These are phyloP conservation scores for Boechera divaricarpa DNA, from an alignment of 345 rosid species.

Conservation along the genomic window DNA sequence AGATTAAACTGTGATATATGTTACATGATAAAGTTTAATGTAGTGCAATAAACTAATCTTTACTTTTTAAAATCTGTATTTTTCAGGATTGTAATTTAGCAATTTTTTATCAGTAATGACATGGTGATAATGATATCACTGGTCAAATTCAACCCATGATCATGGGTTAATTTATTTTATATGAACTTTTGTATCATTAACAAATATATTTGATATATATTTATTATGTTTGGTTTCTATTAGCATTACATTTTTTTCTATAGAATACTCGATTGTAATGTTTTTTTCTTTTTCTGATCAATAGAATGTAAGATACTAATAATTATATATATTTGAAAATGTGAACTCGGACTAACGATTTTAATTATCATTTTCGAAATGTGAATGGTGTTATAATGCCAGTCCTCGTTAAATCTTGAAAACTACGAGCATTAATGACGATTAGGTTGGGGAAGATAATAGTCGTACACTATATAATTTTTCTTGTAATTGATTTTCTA, in stretches of 20 bases:
- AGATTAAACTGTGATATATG: slow-evolving; percentile 14
- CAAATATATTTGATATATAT: not conserved
- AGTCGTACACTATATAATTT: not conserved
- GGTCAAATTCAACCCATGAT: slow-evolving; percentile 1
- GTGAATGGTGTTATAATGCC: not conserved
- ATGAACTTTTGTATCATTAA: not conserved
- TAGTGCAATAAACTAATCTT: slow-evolving; percentile 18
- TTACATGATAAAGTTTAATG: not conserved
- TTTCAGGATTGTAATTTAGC: not conserved
- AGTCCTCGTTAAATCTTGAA: too few relatives aligned
- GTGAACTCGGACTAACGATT: too few relatives aligned
- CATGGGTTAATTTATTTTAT: not conserved
- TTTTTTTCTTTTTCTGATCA: not conserved
- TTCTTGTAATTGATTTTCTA: not conserved
- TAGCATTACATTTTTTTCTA: not conserved
- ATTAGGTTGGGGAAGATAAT: slow-evolving; percentile 6
- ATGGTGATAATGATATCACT: not conserved
- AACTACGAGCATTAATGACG: slow-evolving; percentile 20
- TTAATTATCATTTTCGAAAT: not conserved
- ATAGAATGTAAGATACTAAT: not conserved
- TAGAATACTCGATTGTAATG: too few relatives aligned
- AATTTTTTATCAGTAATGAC: not conserved
- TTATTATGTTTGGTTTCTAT: not conserved
- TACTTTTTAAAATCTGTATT: not conserved
- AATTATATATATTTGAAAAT: too few relatives aligned